Base-by-base conservation (phyloP, 163 green algal genomes). In the Prototheca cutis region DNA sequence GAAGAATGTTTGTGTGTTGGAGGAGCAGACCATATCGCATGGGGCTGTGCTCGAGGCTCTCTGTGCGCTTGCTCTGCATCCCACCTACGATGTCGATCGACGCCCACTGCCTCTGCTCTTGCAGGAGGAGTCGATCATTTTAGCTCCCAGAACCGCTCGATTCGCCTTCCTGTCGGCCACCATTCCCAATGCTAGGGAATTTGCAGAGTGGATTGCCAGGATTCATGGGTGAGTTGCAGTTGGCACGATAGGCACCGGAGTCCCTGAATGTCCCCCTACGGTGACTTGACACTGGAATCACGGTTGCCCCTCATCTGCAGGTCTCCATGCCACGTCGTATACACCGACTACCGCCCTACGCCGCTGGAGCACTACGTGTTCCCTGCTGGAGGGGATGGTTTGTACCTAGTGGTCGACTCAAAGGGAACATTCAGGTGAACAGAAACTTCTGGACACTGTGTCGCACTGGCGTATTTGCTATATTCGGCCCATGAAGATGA, bases 91-190 rank as follows among this genome's bases (percentile, higher is more conserved):
- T 45, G 36, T 45, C 36, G n/a, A 45, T 45, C 13, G 18, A 25
- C 18, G 45, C 45, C 19, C 45, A 52, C 1, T 52, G n/a, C 48
- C 18, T 34, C n/a, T n/a, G n/a, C n/a, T 6, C 5, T 54, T 33
- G 48, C 48, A 54, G 48, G 93, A 99, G 75, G 93, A 99, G 75
- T 80, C 55, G 69, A 96, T 98, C 71, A 92, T 97, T 32, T 78
- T 96, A 58, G 71, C 94, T 36, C 83, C 88, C 48, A 77, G 62
- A 28, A 40, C n/a, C 10, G 60, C 55, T 25, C 68, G 67, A 40
- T 80, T 84, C 55, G 90, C 87, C n/a, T 98, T 99, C 70, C 79
- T 99, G 42, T 96, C 87, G 15, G 93, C 93, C 27, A 98, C 93
- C 54, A 88, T 99, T 40, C 85, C 91, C 48, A 99, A 99, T 67